These are phyloP conservation scores for Arachis stenosperma DNA, from an alignment of 306 rosid genomes.

Conservation along the genomic window DNA sequence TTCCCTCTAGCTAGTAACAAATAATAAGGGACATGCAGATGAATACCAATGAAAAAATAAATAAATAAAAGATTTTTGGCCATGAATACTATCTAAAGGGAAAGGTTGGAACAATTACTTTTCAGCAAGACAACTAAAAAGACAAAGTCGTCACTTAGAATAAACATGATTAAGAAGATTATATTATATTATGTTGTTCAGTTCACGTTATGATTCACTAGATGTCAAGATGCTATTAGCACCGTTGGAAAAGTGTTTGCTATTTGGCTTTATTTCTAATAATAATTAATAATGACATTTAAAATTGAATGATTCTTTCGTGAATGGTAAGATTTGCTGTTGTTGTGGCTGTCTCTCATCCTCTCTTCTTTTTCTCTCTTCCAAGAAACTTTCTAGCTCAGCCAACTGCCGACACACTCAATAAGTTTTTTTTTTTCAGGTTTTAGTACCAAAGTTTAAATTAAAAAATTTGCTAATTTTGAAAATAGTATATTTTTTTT, in stretches of 20 bases:
- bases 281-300: not conserved
- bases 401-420: not conserved
- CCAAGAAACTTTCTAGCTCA: not conserved
- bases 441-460: too few species aligned
- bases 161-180: not conserved
- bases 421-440: not conserved
- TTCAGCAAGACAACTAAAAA: constrained; percentile 32
- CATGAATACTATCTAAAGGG: constrained; percentile 19
- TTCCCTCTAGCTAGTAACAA: not conserved
- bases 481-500: too few species aligned
- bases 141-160: constrained; percentile 1
- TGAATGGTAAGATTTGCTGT: constrained; percentile 4
- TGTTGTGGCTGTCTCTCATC: constrained; percentile 2
- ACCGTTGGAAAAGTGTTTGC: constrained; percentile 35
- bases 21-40: not conserved
- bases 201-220: constrained; percentile 30
- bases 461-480: too few species aligned
- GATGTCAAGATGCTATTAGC: constrained; percentile 16
- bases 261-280: constrained; percentile 15
- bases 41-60: too few species aligned
- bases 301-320: constrained; percentile 19
- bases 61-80: not conserved
- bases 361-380: not conserved
- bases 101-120: constrained; percentile 37
- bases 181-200: too few species aligned